Evolutionary conservation across 179 eudicot genomes (phyloP).

Genomic region (Vitellaria paradoxa): DNA sequence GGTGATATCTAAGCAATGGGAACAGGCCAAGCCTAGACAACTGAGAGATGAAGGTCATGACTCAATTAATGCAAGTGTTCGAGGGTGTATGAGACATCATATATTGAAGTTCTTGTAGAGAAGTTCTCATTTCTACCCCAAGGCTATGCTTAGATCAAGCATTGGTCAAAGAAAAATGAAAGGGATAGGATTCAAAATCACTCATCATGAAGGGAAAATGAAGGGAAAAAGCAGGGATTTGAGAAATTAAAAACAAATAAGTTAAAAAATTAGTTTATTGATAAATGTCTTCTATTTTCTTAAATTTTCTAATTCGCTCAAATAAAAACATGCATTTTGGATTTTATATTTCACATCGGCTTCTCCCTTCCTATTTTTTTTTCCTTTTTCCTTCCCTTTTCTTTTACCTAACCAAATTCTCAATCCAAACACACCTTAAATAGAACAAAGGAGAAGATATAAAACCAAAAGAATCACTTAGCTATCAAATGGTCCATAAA

Average conservation of each 20-base stretch:
- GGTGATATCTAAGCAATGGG: neutral
- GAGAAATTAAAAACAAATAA: neutral
- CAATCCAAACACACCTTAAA: neutral
- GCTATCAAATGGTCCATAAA: neutral
- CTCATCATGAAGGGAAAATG: neutral
- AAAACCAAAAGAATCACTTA: neutral
- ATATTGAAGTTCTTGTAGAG: neutral
- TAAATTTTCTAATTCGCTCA: no score
- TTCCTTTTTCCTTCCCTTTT: no score
- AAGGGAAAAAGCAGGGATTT: neutral
- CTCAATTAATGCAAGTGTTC: neutral
- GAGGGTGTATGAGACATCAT: slow-evolving; percentile 5
- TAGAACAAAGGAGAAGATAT: neutral
- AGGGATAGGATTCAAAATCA: no score
- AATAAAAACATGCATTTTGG: no score
- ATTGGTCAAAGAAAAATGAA: no score
- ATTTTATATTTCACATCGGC: no score
- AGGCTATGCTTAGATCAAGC: no score
- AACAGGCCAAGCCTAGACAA: neutral
- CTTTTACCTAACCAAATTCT: no score
- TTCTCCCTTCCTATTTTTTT: no score
- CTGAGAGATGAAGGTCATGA: neutral
- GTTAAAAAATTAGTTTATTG: neutral
- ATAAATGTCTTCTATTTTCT: no score
- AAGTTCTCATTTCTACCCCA: neutral